Conservation (phyloP, 306 rosid species). For the Cicer yamashitae region DNA sequence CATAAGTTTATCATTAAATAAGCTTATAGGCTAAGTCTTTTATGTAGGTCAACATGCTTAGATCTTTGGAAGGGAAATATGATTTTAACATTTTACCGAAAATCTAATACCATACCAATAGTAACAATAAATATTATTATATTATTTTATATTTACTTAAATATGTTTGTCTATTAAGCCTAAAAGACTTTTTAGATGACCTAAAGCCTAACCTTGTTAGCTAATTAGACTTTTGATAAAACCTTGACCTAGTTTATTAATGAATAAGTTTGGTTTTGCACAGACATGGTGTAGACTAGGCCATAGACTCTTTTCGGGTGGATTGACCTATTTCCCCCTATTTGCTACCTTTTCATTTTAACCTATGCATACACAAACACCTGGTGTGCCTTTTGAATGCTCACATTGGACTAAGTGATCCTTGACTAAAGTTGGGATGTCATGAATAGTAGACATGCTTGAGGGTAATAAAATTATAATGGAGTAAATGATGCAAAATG, state of each 20-base stretch:
- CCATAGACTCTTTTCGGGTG: background rate
- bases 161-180: too few relatives aligned
- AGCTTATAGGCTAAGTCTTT: background rate
- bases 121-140: too few relatives aligned
- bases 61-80: background rate
- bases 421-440: background rate
- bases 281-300: background rate
- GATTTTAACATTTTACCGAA: background rate
- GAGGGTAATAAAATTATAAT: background rate
- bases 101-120: too few relatives aligned
- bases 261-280: background rate
- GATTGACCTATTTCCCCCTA: background rate
- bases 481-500: conserved; percentile 7
- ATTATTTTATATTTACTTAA: too few relatives aligned
- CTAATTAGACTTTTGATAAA: background rate
- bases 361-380: background rate
- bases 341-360: conserved; percentile 12
- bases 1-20: background rate
- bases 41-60: background rate
- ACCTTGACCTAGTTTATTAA: background rate
- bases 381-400: background rate
- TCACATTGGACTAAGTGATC: conserved; percentile 5
- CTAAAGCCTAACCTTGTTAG: too few relatives aligned
- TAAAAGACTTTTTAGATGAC: too few relatives aligned
- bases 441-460: conserved; percentile 1